These are phyloP conservation scores for Pythium biforme DNA, from an alignment of 352 stramenopile species.

Conservation along the genomic window DNA sequence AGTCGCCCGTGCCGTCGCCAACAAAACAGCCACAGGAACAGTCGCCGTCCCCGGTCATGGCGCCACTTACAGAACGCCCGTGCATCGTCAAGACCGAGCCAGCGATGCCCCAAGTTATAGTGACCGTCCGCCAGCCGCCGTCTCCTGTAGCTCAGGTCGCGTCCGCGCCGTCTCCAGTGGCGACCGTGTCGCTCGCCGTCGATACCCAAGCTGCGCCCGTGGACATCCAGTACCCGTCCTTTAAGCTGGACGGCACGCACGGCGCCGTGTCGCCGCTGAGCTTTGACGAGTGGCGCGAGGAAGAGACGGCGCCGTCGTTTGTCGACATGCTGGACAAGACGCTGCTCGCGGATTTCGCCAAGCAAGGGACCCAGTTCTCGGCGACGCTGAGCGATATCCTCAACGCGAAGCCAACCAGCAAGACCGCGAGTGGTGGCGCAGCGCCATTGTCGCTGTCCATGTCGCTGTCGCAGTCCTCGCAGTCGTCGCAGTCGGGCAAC, in stretches of 20 bases:
- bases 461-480: conserved; percentile 6
- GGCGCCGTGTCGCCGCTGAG: conserved; percentile 47
- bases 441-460: not conserved
- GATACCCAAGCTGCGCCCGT: conserved; percentile 6
- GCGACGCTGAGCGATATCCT: conserved; percentile 23
- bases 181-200: conserved; percentile 10
- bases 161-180: not conserved
- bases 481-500: conserved; percentile 17
- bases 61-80: not conserved
- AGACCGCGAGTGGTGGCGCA: not conserved
- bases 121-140: not conserved
- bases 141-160: not conserved
- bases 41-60: not conserved
- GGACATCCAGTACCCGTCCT: conserved; percentile 10
- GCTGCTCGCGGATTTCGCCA: conserved; percentile 45
- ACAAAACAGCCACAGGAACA: not conserved
- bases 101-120: not conserved
- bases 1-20: conserved; percentile 21
- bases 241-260: conserved; percentile 11
- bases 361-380: conserved; percentile 32
- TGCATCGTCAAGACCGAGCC: conserved; percentile 10
- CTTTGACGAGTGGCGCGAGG: conserved; percentile 63
- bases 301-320: conserved; percentile 27
- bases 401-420: not conserved
- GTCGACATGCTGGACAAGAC: conserved; percentile 47